These are phyloP conservation scores for Sporothrix humicola DNA, from an alignment of 2,329 filamentous ascomycete species.

Conservation along the genomic window DNA sequence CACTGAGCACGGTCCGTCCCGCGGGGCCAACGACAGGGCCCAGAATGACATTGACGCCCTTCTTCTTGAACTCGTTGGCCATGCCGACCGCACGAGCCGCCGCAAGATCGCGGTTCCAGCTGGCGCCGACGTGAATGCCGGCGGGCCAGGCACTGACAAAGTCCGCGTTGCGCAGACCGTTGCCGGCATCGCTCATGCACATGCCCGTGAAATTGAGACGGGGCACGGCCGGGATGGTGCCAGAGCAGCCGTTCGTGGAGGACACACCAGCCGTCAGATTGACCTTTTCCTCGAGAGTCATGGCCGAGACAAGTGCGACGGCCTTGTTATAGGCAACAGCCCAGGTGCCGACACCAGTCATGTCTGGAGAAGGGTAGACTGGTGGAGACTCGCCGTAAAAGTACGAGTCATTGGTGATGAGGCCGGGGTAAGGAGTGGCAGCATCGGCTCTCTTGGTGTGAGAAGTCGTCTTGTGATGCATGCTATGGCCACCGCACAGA, in stretches of 20 bases:
- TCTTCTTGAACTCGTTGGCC: conserved; percentile 75
- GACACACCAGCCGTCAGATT: conserved; percentile 74
- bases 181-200: conserved; percentile 53
- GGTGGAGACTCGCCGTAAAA: conserved; percentile 59
- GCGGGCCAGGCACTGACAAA: conserved; percentile 52
- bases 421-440: conserved; percentile 2
- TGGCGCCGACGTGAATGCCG: conserved; percentile 52
- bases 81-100: conserved; percentile 72
- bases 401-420: conserved; percentile 50
- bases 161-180: conserved; percentile 52
- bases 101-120: conserved; percentile 75
- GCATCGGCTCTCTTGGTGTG: not conserved
- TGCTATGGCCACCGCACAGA: conserved; percentile 36
- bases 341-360: conserved; percentile 70
- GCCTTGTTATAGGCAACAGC: conserved; percentile 70
- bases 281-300: conserved; percentile 79
- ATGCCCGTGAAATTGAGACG: conserved; percentile 53
- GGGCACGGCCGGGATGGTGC: conserved; percentile 50
- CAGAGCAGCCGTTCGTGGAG: conserved; percentile 57
- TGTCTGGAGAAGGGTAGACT: conserved; percentile 58
- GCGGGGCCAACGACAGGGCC: conserved; percentile 76
- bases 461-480: not conserved
- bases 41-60: conserved; percentile 75
- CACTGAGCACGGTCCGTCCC: conserved; percentile 64
- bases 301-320: conserved; percentile 67